Evolutionary conservation across 495 filamentous ascomycete genomes (phyloP).

Genomic region (Hamigera avellanea): DNA sequence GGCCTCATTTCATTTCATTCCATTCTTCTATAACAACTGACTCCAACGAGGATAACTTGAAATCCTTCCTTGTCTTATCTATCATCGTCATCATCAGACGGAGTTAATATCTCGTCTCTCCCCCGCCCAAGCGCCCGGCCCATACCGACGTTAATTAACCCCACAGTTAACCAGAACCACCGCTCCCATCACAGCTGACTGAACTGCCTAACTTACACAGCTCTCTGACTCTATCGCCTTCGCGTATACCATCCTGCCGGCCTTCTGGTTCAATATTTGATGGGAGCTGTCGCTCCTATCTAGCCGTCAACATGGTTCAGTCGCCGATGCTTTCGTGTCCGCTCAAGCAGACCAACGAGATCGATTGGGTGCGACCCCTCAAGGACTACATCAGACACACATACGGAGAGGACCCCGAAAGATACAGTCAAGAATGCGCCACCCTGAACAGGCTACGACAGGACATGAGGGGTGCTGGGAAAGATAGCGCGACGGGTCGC

Average conservation of each 20-base stretch:
- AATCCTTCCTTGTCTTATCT: no score
- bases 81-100: no score
- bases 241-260: slow-evolving; percentile 2
- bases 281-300: slow-evolving; percentile 34
- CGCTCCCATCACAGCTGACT: background rate
- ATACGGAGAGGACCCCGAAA: slow-evolving; percentile 93
- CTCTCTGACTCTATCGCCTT: background rate
- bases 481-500: slow-evolving; percentile 87
- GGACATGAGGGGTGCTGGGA: slow-evolving; percentile 96
- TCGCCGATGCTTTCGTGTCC: slow-evolving; percentile 88
- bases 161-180: background rate
- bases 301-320: slow-evolving; percentile 49
- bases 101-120: background rate
- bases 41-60: no score
- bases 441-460: slow-evolving; percentile 94
- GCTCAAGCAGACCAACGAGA: slow-evolving; percentile 97
- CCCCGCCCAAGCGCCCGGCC: background rate
- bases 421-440: slow-evolving; percentile 86
- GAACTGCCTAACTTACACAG: background rate
- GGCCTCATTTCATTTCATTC: no score
- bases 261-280: slow-evolving; percentile 4
- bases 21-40: no score
- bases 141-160: background rate
- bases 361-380: slow-evolving; percentile 91
- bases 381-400: slow-evolving; percentile 88